These are phyloP conservation scores for Cystobasidium slooffiae DNA, from an alignment of 1,284 basidiomycete genomes.

Conservation along the genomic window DNA sequence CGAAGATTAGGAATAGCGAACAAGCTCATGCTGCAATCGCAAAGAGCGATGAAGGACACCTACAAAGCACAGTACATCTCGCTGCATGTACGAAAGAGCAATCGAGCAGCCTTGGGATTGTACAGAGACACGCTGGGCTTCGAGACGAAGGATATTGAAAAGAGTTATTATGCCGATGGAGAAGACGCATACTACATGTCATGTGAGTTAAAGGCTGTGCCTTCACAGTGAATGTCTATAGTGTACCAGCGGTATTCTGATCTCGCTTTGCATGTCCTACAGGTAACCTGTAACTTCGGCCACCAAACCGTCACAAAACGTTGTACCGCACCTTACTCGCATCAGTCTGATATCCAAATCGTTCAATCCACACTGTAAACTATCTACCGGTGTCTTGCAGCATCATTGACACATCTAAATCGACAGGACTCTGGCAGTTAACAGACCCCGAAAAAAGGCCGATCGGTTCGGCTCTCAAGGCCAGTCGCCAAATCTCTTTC, in stretches of 20 bases:
- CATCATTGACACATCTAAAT: too few species aligned
- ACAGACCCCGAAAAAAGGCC: not conserved
- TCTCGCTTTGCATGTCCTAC: too few species aligned
- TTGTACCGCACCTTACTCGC: too few species aligned
- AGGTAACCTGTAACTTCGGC: too few species aligned
- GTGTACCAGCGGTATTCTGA: too few species aligned
- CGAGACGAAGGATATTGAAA: slow-evolving; percentile 72
- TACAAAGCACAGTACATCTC: slow-evolving; percentile 78
- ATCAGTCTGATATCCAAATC: too few species aligned
- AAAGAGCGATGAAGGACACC: slow-evolving; percentile 82
- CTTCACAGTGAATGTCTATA: not conserved
- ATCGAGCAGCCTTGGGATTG: slow-evolving; percentile 77
- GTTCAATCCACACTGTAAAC: too few species aligned
- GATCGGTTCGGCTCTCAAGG: not conserved
- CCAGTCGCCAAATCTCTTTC: too few species aligned
- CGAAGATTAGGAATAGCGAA: slow-evolving; percentile 82
- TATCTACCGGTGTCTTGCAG: too few species aligned
- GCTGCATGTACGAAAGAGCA: slow-evolving; percentile 83
- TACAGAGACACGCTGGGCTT: slow-evolving; percentile 86
- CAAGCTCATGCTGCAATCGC: slow-evolving; percentile 82
- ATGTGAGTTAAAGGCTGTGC: slow-evolving; percentile 55
- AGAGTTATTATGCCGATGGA: slow-evolving; percentile 86
- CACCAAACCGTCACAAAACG: too few species aligned
- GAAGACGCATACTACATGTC: slow-evolving; percentile 92
- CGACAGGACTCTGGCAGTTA: too few species aligned